A percentile compares a stretch with the other conserved stretches of the same genome.
Evolutionary conservation across 73 alveolate genomes (phyloP).

Genomic region (Effrenium voratum): DNA sequence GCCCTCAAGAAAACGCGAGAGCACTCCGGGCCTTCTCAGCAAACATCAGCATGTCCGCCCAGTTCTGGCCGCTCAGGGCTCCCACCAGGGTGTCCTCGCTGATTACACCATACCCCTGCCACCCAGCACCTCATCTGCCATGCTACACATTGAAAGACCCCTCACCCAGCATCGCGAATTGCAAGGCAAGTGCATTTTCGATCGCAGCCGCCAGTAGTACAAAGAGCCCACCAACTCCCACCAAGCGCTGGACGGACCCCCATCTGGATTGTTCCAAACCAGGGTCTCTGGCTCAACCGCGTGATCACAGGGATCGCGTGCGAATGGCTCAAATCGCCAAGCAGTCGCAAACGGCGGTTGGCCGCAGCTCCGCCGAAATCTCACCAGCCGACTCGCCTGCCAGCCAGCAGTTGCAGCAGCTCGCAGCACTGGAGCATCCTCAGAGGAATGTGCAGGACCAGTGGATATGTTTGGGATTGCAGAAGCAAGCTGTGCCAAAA

Average conservation of each 20-base stretch:
- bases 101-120: not conserved
- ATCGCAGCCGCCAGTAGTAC: slow-evolving; percentile 86
- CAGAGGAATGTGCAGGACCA: not conserved
- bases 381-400: slow-evolving; percentile 36
- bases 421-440: slow-evolving; percentile 64
- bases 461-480: too few species aligned
- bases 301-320: not conserved
- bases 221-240: slow-evolving; percentile 68
- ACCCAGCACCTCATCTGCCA: too few species aligned
- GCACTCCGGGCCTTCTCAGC: slow-evolving; percentile 33
- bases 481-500: too few species aligned
- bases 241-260: slow-evolving; percentile 61
- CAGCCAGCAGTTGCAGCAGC: slow-evolving; percentile 54
- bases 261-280: slow-evolving; percentile 27
- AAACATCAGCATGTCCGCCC: slow-evolving; percentile 53
- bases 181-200: too few species aligned
- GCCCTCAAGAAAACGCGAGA: not conserved
- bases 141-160: too few species aligned
- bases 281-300: slow-evolving; percentile 1
- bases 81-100: slow-evolving; percentile 75
- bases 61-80: slow-evolving; percentile 51
- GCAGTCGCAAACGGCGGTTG: slow-evolving; percentile 49
- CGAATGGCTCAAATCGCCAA: slow-evolving; percentile 3
- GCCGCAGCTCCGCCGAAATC: slow-evolving; percentile 40
- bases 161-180: too few species aligned